phyloP scores from a whole-genome alignment of 139 green algal genomes.

The Ulvella scutata region DNA sequence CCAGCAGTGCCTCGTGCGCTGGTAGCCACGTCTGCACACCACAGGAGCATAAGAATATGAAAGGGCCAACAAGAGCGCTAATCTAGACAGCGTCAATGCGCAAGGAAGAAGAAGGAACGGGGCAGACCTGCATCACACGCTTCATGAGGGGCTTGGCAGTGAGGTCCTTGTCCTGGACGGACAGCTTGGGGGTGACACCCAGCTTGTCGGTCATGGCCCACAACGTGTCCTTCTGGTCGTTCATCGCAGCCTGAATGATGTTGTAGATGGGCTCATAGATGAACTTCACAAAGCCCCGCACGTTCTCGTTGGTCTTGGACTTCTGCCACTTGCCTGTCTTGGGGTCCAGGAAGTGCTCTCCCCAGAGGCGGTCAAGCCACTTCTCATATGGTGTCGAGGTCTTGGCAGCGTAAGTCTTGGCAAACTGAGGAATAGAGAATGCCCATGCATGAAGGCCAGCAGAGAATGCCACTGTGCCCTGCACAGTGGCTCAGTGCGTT shows the following conservation, averaged over 20 bases:
- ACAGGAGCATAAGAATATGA: not conserved
- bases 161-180: slow-evolving; percentile 85
- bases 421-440: slow-evolving; percentile 98
- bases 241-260: slow-evolving; percentile 89
- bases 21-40: slow-evolving; percentile 82
- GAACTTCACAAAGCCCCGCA: slow-evolving; percentile 96
- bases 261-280: slow-evolving; percentile 93
- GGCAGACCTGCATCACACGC: slow-evolving; percentile 46
- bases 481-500: not conserved
- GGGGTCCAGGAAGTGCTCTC: slow-evolving; percentile 97
- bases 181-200: slow-evolving; percentile 59
- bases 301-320: slow-evolving; percentile 59
- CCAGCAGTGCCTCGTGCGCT: slow-evolving; percentile 80
- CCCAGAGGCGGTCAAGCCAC: slow-evolving; percentile 59
- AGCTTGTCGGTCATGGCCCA: slow-evolving; percentile 90
- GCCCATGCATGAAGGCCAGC: slow-evolving; percentile 97
- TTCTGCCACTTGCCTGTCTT: slow-evolving; percentile 96
- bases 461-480: slow-evolving; percentile 95
- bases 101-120: not conserved
- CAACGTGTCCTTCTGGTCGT: slow-evolving; percentile 93
- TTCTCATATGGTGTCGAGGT: slow-evolving; percentile 21
- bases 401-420: slow-evolving; percentile 94
- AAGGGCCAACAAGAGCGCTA: not conserved
- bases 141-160: slow-evolving; percentile 85
- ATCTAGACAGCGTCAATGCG: not conserved